Conservation (phyloP, 208 protist species). For the Leishmania aethiopica region DNA sequence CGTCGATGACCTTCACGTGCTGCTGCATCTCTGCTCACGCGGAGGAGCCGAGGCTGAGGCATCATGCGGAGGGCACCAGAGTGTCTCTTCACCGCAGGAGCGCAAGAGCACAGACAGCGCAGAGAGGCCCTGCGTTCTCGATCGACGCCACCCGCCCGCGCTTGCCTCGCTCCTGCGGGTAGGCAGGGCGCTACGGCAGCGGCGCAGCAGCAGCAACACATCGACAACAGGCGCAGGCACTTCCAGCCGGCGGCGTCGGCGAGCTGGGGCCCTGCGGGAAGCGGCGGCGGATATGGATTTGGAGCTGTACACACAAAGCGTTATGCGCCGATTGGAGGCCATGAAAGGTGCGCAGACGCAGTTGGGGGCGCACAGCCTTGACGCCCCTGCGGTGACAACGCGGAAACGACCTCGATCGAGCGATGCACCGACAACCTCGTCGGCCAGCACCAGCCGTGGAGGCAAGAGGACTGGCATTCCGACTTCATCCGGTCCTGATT, state of each 20-base stretch:
- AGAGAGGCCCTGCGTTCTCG: neutral
- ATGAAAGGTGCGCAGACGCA: neutral
- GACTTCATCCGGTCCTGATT: neutral
- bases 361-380: neutral
- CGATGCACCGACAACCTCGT: neutral
- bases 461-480: neutral
- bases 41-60: neutral
- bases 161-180: conserved; percentile 9
- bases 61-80: neutral
- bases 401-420: neutral
- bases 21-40: conserved; percentile 29
- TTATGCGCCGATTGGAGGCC: conserved; percentile 7
- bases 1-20: conserved; percentile 24
- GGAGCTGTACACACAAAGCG: neutral
- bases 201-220: neutral
- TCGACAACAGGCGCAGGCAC: neutral
- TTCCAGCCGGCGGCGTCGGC: neutral
- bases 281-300: neutral
- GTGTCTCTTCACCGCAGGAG: neutral
- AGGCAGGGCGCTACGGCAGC: neutral
- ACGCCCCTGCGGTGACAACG: neutral
- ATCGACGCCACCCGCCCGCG: neutral
- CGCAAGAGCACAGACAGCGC: neutral
- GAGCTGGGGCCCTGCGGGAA: neutral
- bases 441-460: neutral